These are phyloP conservation scores for Penicillium sclerotigenum DNA, from an alignment of 2,329 filamentous ascomycete genomes.

Conservation along the genomic window DNA sequence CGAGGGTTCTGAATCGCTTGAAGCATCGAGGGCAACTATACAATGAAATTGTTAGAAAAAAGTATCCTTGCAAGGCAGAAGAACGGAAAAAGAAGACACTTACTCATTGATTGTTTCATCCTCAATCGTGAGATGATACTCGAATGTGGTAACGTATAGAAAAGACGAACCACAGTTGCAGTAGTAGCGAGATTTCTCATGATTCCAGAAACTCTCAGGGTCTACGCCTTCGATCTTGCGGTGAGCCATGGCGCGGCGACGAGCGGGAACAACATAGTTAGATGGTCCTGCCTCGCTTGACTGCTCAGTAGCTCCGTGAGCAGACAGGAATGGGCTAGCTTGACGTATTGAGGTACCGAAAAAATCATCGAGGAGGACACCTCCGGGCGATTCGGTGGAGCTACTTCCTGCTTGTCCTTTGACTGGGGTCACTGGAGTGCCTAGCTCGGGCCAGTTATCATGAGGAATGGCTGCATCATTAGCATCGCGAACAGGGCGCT, in stretches of 20 bases:
- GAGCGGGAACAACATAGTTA: not conserved
- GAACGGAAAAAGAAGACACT: not conserved
- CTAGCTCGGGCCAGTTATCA: not conserved
- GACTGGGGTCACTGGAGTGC: not conserved
- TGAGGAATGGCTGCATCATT: not conserved
- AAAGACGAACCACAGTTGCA: conserved; percentile 32
- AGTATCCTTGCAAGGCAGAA: not conserved
- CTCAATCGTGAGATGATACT: not conserved
- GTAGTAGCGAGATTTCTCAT: conserved; percentile 29
- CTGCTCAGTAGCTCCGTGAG: not conserved
- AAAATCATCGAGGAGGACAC: not conserved
- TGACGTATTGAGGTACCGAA: not conserved
- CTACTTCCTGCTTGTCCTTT: not conserved
- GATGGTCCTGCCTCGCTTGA: not conserved
- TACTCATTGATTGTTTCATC: conserved; percentile 10
- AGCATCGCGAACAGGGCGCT: not conserved
- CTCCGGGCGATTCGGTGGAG: not conserved
- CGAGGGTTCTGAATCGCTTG: conserved; percentile 37
- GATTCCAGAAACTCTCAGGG: conserved; percentile 25
- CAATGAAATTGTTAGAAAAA: not conserved
- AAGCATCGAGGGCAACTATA: conserved; percentile 40
- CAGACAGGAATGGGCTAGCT: not conserved
- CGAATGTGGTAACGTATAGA: not conserved
- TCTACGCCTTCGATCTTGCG: conserved; percentile 12
- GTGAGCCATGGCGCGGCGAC: not conserved